Percentiles rank a stretch among this genome's conserved stretches.
Conservation (phyloP, 352 stramenopile genomes). For the Phytopythium ostracodes region DNA sequence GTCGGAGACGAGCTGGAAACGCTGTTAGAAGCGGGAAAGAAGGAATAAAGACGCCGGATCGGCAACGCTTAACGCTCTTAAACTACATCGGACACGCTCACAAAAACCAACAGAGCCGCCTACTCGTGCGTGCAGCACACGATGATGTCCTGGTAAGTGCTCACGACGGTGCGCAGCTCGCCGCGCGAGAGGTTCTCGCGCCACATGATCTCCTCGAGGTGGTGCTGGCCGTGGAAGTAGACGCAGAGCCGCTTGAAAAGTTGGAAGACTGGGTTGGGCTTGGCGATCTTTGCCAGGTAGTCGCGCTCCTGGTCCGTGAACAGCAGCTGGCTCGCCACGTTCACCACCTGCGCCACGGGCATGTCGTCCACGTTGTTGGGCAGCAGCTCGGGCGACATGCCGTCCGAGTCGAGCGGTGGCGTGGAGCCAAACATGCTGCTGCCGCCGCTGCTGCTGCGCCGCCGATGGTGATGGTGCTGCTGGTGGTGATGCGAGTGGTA, state of each 20-base stretch:
- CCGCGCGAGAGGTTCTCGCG: conserved; percentile 76
- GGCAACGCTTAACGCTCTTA: too few species aligned
- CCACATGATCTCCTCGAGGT: conserved; percentile 90
- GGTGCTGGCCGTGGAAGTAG: conserved; percentile 85
- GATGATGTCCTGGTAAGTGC: conserved; percentile 84
- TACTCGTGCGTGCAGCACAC: conserved; percentile 79
- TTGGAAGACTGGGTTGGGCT: conserved; percentile 70
- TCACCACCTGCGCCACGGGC: conserved; percentile 27
- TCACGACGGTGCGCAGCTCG: conserved; percentile 77
- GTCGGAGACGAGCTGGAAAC: neutral
- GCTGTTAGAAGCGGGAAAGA: neutral
- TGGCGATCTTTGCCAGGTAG: conserved; percentile 80
- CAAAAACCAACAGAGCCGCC: conserved; percentile 1
- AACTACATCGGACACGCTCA: neutral
- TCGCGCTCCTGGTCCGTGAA: conserved; percentile 64
- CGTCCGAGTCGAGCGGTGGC: conserved; percentile 10
- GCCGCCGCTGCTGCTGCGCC: conserved; percentile 18
- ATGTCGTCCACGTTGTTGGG: conserved; percentile 7
- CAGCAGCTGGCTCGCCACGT: conserved; percentile 35
- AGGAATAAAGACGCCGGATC: neutral
- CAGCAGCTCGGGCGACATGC: conserved; percentile 1
- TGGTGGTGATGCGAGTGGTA: conserved; percentile 8
- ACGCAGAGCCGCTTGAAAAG: conserved; percentile 80
- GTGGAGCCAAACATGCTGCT: conserved; percentile 21
- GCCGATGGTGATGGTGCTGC: conserved; percentile 10